Conservation (phyloP, 2,329 filamentous ascomycete genomes). For the Alternaria metachromatica region DNA sequence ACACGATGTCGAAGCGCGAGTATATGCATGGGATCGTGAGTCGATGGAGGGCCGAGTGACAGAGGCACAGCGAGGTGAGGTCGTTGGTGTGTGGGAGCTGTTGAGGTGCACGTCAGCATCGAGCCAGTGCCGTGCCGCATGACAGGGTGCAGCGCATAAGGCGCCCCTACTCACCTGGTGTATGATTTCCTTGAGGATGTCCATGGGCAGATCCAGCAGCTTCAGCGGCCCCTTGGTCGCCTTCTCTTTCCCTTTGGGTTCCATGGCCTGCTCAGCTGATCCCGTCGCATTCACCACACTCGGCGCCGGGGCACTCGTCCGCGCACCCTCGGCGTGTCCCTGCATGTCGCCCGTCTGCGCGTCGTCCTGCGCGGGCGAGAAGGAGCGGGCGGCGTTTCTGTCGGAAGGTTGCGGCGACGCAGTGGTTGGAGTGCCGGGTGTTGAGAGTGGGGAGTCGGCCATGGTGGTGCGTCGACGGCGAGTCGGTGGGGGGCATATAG, state of each 20-base stretch:
- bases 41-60: slow-evolving; percentile 77
- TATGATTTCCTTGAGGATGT: slow-evolving; percentile 78
- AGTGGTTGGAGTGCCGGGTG: slow-evolving; percentile 35
- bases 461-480: slow-evolving; percentile 40
- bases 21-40: slow-evolving; percentile 82
- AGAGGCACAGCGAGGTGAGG: slow-evolving; percentile 76
- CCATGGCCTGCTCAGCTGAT: slow-evolving; percentile 44
- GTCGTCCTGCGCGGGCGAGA: slow-evolving; percentile 31
- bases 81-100: slow-evolving; percentile 84
- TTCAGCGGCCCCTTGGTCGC: slow-evolving; percentile 63
- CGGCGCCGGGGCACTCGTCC: slow-evolving; percentile 14
- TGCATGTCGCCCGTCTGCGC: slow-evolving; percentile 22
- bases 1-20: slow-evolving; percentile 85
- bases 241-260: slow-evolving; percentile 59
- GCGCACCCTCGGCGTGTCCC: slow-evolving; percentile 19
- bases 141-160: background rate
- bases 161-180: slow-evolving; percentile 66
- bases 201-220: slow-evolving; percentile 77
- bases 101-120: slow-evolving; percentile 21
- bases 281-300: slow-evolving; percentile 9
- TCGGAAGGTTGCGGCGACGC: slow-evolving; percentile 39
- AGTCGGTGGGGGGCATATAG: slow-evolving; percentile 30
- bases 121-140: background rate
- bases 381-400: slow-evolving; percentile 25
- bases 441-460: slow-evolving; percentile 40